phyloP scores from a whole-genome alignment of 805 yeast genomes.

The Grigorovia humatica region DNA sequence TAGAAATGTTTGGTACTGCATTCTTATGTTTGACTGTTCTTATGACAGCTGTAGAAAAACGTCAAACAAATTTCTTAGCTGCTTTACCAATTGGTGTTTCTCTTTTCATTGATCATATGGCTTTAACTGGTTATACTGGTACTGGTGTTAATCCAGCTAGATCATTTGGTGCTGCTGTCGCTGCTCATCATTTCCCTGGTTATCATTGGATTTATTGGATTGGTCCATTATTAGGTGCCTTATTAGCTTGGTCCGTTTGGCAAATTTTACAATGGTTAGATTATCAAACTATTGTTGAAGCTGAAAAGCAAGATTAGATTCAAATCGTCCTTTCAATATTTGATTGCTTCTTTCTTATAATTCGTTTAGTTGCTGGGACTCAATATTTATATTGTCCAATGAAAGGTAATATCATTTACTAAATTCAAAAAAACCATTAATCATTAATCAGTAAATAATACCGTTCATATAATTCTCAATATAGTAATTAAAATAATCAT shows the following conservation, averaged over 20 bases:
- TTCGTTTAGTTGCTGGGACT: neutral
- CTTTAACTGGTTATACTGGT: constrained; percentile 76
- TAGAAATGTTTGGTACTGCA: constrained; percentile 74
- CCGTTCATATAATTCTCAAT: neutral
- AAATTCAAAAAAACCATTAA: neutral
- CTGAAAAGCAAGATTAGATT: constrained; percentile 8
- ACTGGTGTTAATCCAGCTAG: constrained; percentile 92
- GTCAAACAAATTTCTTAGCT: constrained; percentile 64
- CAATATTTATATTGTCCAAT: neutral
- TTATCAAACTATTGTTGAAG: constrained; percentile 42
- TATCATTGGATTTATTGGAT: constrained; percentile 93
- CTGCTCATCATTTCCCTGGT: constrained; percentile 58
- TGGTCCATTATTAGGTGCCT: constrained; percentile 70
- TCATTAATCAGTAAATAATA: neutral
- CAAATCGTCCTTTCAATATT: neutral
- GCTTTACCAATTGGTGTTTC: constrained; percentile 79
- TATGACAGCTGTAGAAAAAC: constrained; percentile 77
- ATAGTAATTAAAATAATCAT: neutral
- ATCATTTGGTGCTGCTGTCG: constrained; percentile 75
- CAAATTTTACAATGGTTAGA: constrained; percentile 52
- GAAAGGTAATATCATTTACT: neutral
- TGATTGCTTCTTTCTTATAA: neutral
- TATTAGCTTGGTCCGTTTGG: constrained; percentile 59
- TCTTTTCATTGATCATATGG: constrained; percentile 70
- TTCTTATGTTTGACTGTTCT: constrained; percentile 66